Conservation (phyloP, 345 rosid species). For the Firmiana major region DNA sequence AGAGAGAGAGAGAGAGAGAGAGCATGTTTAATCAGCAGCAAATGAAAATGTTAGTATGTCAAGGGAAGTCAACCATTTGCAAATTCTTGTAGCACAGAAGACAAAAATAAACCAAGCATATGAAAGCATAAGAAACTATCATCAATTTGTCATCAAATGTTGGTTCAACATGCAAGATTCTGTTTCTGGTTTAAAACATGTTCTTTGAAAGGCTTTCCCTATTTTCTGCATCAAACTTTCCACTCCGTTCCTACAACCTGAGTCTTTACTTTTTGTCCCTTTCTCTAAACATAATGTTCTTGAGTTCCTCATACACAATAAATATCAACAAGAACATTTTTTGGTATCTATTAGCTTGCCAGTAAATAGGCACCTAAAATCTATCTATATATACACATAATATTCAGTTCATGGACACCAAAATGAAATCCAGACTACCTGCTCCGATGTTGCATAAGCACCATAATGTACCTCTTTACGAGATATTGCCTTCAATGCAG, state of each 20-base stretch:
- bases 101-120: background rate
- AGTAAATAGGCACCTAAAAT: background rate
- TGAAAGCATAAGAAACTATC: background rate
- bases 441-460: conserved; percentile 94
- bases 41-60: background rate
- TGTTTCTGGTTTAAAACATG: background rate
- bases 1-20: background rate
- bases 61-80: background rate
- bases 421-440: conserved; percentile 46
- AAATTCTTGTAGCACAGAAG: background rate
- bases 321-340: background rate
- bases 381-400: background rate
- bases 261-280: background rate
- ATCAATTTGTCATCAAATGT: background rate
- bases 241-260: background rate
- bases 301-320: background rate
- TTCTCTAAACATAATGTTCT: background rate
- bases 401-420: conserved; percentile 5
- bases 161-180: background rate
- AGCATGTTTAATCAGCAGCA: background rate
- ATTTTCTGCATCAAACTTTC: background rate
- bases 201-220: background rate
- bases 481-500: conserved; percentile 82
- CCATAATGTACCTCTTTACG: conserved; percentile 97
- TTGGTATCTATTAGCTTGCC: background rate